Base-by-base conservation (phyloP, 2,329 filamentous ascomycete species). In the Kalmusia sp. region DNA sequence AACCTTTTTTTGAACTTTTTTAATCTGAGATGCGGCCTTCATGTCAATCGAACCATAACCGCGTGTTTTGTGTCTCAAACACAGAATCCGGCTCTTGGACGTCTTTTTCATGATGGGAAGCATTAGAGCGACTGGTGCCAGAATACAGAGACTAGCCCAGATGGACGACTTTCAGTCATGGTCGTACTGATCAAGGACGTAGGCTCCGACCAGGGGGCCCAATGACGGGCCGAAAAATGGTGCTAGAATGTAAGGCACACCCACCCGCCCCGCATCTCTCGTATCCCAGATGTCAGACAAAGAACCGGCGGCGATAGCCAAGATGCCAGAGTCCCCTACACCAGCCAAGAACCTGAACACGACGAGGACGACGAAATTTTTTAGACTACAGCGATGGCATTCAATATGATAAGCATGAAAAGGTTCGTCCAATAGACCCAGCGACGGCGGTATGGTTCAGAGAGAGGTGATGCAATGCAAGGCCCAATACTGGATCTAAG, bases 261-360 rank as follows among this genome's bases (percentile, higher is more conserved):
- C 43, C 15, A 35, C 43, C 43, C 27, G 27, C 15, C 17, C n/a
- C 9, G 28, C 43, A 47, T 34, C 43, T 35, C 24, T 47, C 28
- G 27, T 35, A 14, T 35, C 27, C 28, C 27, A 47, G 9, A 47
- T 35, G 21, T 47, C 43, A 35, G 43, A 34, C 28, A 47, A 34
- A 6, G 43, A 34, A 19, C 43, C 43, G n/a, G 65, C 63, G 3
- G 69, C 72, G 7, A 75, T 65, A 6, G 72, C 71, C 6, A 76
- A 57, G 0, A 70, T 64, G 82, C 52, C 89, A 83, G 14, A 86
- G 37, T 87, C 88, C 62, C 88, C 89, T 71, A 87, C 69, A 0
- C 89, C 87, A 51, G 89, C 89, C 63, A 91, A 89, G 77, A 92
- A 86, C 19, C 43, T 34, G 28, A 34, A 47, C 5, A 47, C 43